These are phyloP conservation scores for Aspergillus bertholletiae DNA, from an alignment of 495 filamentous ascomycete genomes.

Conservation along the genomic window DNA sequence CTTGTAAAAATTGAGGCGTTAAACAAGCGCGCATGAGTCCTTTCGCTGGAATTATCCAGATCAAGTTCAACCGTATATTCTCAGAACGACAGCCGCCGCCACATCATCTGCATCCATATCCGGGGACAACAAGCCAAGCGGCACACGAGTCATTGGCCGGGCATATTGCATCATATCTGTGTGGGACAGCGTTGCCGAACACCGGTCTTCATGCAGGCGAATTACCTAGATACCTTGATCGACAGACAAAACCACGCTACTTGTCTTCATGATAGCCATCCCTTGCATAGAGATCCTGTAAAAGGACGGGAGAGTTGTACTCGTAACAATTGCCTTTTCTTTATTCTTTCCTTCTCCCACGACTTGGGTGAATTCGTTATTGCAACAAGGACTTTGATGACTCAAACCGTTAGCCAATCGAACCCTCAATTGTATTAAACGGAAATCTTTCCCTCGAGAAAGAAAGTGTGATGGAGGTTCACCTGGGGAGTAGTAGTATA, in stretches of 20 bases:
- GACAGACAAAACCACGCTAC: constrained; percentile 40
- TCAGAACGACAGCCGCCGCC: constrained; percentile 42
- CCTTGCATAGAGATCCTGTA: constrained; percentile 13
- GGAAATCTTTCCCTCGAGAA: background rate
- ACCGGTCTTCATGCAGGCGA: constrained; percentile 48
- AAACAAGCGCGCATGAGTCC: constrained; percentile 48
- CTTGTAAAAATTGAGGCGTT: constrained; percentile 2
- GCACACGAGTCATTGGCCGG: background rate
- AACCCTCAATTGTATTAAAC: background rate
- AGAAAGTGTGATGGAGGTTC: background rate
- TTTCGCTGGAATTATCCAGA: constrained; percentile 62
- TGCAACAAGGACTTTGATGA: background rate
- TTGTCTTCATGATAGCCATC: constrained; percentile 40
- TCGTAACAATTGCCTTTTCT: constrained; percentile 15
- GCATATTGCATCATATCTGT: background rate
- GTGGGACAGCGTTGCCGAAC: constrained; percentile 31
- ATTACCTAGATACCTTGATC: constrained; percentile 50
- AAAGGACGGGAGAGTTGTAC: constrained; percentile 30
- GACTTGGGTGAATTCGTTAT: background rate
- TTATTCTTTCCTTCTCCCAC: background rate
- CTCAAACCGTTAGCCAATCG: background rate
- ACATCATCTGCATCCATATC: background rate
- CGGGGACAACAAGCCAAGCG: background rate
- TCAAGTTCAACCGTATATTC: constrained; percentile 62
- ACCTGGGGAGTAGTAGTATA: background rate